A percentile compares a stretch with the other conserved stretches of the same genome.
Evolutionary conservation across 305 asterid species (phyloP).

Genomic region (Rubia peregrina): DNA sequence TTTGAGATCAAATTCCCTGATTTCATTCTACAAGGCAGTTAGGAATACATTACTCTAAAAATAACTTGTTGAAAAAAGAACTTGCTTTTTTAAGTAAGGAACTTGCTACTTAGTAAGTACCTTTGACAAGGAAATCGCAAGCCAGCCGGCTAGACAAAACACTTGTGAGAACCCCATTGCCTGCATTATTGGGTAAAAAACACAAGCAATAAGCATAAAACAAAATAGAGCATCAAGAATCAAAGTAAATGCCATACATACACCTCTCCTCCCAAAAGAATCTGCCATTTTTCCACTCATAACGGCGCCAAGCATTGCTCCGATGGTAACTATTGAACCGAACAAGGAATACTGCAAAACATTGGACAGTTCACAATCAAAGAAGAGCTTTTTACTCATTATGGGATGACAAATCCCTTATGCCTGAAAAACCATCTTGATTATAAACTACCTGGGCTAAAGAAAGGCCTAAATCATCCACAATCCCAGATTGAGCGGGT

Average conservation of each 20-base stretch:
- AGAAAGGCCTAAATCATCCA: conserved; percentile 61
- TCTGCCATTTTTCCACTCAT: conserved; percentile 80
- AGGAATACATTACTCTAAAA: too few species aligned
- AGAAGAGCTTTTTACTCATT: background rate
- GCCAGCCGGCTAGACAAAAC: conserved; percentile 33
- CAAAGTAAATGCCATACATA: conserved; percentile 25
- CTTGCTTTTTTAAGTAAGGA: too few species aligned
- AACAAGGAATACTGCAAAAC: conserved; percentile 66
- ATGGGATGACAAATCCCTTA: background rate
- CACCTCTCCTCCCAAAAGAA: conserved; percentile 67
- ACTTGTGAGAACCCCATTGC: conserved; percentile 33
- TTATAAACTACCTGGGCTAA: conserved; percentile 57
- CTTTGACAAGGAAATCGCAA: conserved; percentile 25
- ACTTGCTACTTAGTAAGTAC: too few species aligned
- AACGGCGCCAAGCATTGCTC: conserved; percentile 83
- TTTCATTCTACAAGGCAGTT: too few species aligned
- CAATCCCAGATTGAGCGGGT: conserved; percentile 74
- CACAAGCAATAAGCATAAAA: conserved; percentile 24
- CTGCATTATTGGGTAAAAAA: conserved; percentile 18
- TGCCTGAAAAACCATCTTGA: background rate
- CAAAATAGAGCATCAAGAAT: conserved; percentile 32
- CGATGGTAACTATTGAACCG: conserved; percentile 79
- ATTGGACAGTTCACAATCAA: background rate
- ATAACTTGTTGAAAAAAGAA: too few species aligned
- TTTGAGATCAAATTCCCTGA: too few species aligned